These are phyloP conservation scores for Hyaloscypha bicolor DNA, from an alignment of 495 filamentous ascomycete genomes.

Conservation along the genomic window DNA sequence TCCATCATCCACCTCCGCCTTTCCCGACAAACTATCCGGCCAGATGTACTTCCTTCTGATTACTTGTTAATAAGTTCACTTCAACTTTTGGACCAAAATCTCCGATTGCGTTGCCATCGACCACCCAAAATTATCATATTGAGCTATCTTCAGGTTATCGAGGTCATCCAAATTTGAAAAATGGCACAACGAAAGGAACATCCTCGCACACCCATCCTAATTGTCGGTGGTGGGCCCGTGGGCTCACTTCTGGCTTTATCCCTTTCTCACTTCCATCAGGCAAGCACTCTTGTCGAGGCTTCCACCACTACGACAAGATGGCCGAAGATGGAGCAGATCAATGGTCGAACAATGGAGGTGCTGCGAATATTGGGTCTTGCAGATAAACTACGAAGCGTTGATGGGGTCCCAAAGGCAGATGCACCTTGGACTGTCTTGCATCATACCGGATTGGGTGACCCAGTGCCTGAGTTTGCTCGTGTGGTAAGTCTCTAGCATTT, in stretches of 20 bases:
- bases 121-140: no score
- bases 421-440: background rate
- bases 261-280: slow-evolving; percentile 24
- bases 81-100: no score
- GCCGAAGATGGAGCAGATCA: slow-evolving; percentile 43
- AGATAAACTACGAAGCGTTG: slow-evolving; percentile 18
- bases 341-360: slow-evolving; percentile 38
- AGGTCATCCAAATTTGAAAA: no score
- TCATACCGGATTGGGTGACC: background rate
- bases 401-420: background rate
- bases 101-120: no score
- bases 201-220: slow-evolving; percentile 16
- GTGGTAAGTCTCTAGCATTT: background rate
- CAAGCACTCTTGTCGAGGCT: slow-evolving; percentile 23
- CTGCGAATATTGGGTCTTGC: slow-evolving; percentile 35
- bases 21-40: no score
- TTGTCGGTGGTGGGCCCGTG: slow-evolving; percentile 35
- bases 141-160: no score
- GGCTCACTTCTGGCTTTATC: slow-evolving; percentile 31
- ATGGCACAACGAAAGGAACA: background rate
- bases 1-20: no score
- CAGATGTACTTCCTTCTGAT: no score
- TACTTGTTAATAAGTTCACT: no score
- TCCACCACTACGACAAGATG: slow-evolving; percentile 32
- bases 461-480: background rate